phyloP scores from a whole-genome alignment of 441 rosid genomes.

The Corymbia citriodora region DNA sequence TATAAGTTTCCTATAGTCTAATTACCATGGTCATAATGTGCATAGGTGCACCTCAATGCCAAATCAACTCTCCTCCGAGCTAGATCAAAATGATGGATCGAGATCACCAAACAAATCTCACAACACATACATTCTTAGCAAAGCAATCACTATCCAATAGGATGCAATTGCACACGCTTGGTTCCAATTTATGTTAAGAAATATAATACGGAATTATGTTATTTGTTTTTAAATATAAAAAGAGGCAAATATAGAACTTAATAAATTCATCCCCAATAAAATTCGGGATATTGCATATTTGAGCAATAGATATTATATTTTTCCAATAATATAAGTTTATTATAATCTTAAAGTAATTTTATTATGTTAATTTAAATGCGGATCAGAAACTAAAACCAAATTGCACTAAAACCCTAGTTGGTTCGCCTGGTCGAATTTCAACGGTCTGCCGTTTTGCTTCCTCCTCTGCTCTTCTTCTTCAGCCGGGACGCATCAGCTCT shows the following conservation, averaged over 20 bases:
- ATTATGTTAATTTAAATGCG: neutral
- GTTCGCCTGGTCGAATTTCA: neutral
- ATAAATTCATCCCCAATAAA: neutral
- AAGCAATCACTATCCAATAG: neutral
- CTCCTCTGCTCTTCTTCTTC: neutral
- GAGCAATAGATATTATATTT: neutral
- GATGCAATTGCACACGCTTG: accelerated
- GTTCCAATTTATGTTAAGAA: neutral
- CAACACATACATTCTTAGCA: neutral
- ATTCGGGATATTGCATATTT: neutral
- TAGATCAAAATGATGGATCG: neutral
- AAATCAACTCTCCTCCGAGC: neutral
- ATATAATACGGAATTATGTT: accelerated
- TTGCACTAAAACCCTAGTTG: neutral
- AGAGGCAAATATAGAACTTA: neutral
- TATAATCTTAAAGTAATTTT: neutral
- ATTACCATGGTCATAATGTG: neutral
- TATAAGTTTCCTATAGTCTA: accelerated
- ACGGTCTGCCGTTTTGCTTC: neutral
- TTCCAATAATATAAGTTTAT: neutral
- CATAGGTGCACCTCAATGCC: accelerated
- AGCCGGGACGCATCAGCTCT: neutral
- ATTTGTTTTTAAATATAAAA: neutral
- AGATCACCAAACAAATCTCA: neutral
- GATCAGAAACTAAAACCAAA: neutral